A percentile compares a stretch with the other conserved stretches of the same genome.
Evolutionary conservation across 2,329 filamentous ascomycete species (phyloP).

Genomic region (Juglanconis juglandina): DNA sequence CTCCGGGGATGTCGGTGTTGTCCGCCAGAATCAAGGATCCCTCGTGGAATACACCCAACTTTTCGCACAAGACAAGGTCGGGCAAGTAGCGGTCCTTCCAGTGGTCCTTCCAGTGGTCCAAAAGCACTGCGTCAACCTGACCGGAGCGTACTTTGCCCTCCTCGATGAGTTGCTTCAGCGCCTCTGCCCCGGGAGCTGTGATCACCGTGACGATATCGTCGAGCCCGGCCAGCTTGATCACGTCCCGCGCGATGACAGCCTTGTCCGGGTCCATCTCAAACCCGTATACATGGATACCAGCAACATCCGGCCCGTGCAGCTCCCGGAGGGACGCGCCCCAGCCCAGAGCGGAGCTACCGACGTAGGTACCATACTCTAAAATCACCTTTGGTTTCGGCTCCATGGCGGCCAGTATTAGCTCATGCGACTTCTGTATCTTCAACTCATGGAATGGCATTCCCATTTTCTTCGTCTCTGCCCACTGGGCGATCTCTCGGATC

Average conservation of each 20-base stretch:
- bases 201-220: constrained; percentile 30
- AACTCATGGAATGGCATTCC: no score
- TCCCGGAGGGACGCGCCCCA: constrained; percentile 27
- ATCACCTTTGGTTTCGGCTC: constrained; percentile 27
- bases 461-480: no score
- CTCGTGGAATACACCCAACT: constrained; percentile 28
- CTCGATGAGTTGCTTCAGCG: constrained; percentile 24
- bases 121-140: constrained; percentile 33
- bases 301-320: constrained; percentile 19
- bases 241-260: constrained; percentile 28
- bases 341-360: constrained; percentile 33
- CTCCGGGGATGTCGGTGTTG: constrained; percentile 40
- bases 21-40: constrained; percentile 38
- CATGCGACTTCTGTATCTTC: constrained; percentile 26
- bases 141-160: constrained; percentile 25
- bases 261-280: constrained; percentile 32
- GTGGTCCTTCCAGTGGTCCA: constrained; percentile 34
- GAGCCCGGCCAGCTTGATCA: constrained; percentile 32
- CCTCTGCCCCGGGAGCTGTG: constrained; percentile 29
- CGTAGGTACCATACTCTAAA: constrained; percentile 34
- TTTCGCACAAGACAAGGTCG: constrained; percentile 32
- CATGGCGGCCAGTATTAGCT: constrained; percentile 22
- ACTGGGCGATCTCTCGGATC: no score
- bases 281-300: constrained; percentile 29
- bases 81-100: constrained; percentile 32